Base-by-base conservation (phyloP, 139 green algal genomes). In the Chlamydomonas schloesseri region DNA sequence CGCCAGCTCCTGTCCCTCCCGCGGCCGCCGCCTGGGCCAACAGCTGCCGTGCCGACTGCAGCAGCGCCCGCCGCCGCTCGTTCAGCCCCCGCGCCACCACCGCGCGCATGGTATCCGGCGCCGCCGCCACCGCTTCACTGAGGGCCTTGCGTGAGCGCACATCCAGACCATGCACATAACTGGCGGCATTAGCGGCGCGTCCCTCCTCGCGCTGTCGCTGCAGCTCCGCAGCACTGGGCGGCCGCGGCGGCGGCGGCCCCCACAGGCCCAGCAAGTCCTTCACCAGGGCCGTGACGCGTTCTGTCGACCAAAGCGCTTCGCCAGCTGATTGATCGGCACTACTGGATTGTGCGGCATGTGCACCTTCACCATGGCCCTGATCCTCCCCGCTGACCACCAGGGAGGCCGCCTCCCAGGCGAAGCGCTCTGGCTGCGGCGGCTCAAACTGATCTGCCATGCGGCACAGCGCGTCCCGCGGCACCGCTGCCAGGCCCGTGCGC, bases 121-220 rank as follows among this genome's bases (percentile, higher is more conserved):
- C 42, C 42, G 42, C 42, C 42, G 42, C 42, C 42, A 50, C 42
- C 42, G 42, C 42, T 8, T 50, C 42, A 8, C 42, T 50, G 42
- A 82, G 37, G 4, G 24, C 58, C 20, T 37, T 36, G 24, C 79
- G 79, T 5, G 79, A 67, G 11, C 79, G 65, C 46, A 85, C 47
- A 20, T 85, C 79, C 31, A 85, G 50, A 8, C 14, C 67, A 23
- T 85, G 79, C 42, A 85, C 36, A 33, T 29, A 26, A 50, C 79
- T 85, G 79, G 65, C 47, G 67, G 79, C 46, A 31, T 85, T 85
- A 5, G 65, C 79, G 13, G 65, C 47, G 6, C 31, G 79, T 10
- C 79, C 79, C 47, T 33, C 79, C 67, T 76, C 79, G 18, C 79
- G 65, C 64, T 67, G 79, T 46, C 21, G 46, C 65, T 36, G 24